phyloP scores from a whole-genome alignment of 225 moss, liverwort and hornwort species.

The Pleurozium schreberi region DNA sequence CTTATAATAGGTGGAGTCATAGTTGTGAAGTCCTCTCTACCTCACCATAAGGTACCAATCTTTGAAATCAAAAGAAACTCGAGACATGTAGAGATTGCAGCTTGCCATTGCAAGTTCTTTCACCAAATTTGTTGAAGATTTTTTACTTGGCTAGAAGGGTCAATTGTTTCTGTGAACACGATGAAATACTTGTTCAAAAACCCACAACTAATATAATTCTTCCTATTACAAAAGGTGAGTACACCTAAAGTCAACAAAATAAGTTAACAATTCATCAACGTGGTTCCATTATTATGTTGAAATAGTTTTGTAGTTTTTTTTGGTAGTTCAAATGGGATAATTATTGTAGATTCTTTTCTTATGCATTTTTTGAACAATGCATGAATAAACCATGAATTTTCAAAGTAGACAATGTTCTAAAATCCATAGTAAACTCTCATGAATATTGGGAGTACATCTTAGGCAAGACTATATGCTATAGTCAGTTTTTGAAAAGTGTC shows the following conservation, averaged over 20 bases:
- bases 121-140: neutral
- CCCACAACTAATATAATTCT: rapidly evolving
- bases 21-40: neutral
- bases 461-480: rapidly evolving
- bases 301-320: too few species aligned
- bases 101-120: rapidly evolving
- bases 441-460: neutral
- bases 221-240: neutral
- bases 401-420: neutral
- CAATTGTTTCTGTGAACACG: rapidly evolving
- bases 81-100: neutral
- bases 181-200: neutral
- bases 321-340: too few species aligned
- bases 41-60: too few species aligned
- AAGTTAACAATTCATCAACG: too few species aligned
- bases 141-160: neutral
- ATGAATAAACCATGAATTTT: neutral
- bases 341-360: neutral
- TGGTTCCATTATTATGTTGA: neutral
- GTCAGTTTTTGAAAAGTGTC: neutral
- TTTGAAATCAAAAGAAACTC: rapidly evolving
- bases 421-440: neutral
- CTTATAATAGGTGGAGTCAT: neutral
- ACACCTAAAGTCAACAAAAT: neutral
- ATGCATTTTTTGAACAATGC: rapidly evolving